phyloP scores from a whole-genome alignment of 257 asterid genomes.

The Salvia rosmarinus region DNA sequence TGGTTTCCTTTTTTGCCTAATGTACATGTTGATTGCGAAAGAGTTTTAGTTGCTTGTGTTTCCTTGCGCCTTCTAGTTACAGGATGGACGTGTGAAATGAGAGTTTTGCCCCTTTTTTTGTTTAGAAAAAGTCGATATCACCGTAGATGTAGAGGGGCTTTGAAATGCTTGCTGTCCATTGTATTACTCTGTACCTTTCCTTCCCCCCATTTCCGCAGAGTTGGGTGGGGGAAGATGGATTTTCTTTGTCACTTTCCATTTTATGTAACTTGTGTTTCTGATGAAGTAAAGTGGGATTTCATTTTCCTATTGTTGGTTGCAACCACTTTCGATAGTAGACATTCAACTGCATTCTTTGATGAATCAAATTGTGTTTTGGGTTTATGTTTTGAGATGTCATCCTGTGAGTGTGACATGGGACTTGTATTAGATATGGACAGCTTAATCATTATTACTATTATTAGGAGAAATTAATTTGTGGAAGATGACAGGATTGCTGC shows the following conservation, averaged over 20 bases:
- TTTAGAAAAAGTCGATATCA: neutral
- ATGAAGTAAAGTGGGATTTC: constrained; percentile 52
- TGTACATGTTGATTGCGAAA: constrained; percentile 22
- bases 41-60: constrained; percentile 30
- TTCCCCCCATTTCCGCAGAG: constrained; percentile 1
- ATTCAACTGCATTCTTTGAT: constrained; percentile 31
- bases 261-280: constrained; percentile 37
- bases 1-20: neutral
- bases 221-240: constrained; percentile 33
- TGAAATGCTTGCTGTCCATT: constrained; percentile 25
- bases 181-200: constrained; percentile 35
- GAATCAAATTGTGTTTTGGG: neutral
- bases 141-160: constrained; percentile 11
- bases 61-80: constrained; percentile 24
- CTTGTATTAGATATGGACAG: constrained; percentile 11
- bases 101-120: neutral
- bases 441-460: constrained; percentile 4
- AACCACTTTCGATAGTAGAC: constrained; percentile 37
- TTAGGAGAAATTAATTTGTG: neutral
- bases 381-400: neutral
- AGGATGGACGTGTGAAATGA: constrained; percentile 19
- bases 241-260: constrained; percentile 34
- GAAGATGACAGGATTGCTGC: no score
- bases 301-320: constrained; percentile 48
- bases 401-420: constrained; percentile 21